These are phyloP conservation scores for Avena insularis DNA, from an alignment of 176 grass and related monocot genomes.

Conservation along the genomic window DNA sequence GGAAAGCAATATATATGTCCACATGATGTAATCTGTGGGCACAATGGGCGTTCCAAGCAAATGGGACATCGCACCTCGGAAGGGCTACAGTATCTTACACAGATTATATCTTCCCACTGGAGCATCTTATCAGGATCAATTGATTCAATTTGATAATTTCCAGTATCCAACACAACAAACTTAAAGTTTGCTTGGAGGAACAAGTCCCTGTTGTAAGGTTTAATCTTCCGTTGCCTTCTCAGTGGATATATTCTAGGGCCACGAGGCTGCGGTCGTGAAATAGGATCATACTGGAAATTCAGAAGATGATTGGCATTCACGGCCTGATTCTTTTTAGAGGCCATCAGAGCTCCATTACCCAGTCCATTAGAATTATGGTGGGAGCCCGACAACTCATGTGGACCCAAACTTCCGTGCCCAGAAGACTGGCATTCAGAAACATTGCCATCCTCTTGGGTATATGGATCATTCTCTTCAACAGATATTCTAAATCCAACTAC, in stretches of 20 bases:
- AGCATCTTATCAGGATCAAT: conserved; percentile 99
- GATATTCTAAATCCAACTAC: conserved; percentile 75
- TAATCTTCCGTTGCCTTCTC: conserved; percentile 87
- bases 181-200: conserved; percentile 99
- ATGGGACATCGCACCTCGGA: conserved; percentile 80
- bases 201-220: conserved; percentile 95
- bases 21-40: conserved; percentile 94
- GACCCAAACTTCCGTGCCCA: conserved; percentile 37
- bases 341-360: conserved; percentile 57
- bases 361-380: conserved; percentile 38
- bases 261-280: conserved; percentile 69
- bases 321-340: conserved; percentile 72
- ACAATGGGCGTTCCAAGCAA: conserved; percentile 89
- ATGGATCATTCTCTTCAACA: conserved; percentile 52
- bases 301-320: conserved; percentile 92
- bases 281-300: conserved; percentile 98
- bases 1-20: conserved; percentile 99
- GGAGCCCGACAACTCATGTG: conserved; percentile 43
- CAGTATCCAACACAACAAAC: conserved; percentile 89
- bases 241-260: conserved; percentile 66
- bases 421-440: conserved; percentile 54
- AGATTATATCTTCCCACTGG: conserved; percentile 93
- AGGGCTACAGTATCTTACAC: conserved; percentile 72
- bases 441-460: conserved; percentile 48
- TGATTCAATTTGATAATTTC: conserved; percentile 65